Conservation (phyloP, 2,329 filamentous ascomycete genomes). For the Chrysoporthe cubensis region DNA sequence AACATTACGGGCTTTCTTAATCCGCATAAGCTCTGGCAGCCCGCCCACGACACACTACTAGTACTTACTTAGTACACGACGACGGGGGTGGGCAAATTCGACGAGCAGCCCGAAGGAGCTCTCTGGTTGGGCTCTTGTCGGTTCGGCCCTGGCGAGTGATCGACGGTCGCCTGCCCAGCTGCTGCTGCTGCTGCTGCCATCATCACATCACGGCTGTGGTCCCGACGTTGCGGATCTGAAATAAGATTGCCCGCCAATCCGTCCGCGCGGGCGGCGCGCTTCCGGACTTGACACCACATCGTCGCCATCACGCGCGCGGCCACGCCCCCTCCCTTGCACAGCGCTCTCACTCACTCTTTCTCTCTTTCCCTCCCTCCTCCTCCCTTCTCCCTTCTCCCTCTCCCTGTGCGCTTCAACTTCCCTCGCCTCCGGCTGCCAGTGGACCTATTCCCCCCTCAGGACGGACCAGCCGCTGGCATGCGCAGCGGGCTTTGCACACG, state of each 20-base stretch:
- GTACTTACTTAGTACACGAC: no score
- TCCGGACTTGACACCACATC: background rate
- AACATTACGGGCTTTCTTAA: conserved; percentile 19
- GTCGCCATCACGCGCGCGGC: background rate
- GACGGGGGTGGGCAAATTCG: conserved; percentile 8
- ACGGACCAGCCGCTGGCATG: conserved; percentile 9
- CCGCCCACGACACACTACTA: no score
- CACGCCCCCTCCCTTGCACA: background rate
- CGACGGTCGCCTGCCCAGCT: background rate
- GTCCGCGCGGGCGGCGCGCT: background rate
- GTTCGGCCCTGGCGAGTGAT: conserved; percentile 10
- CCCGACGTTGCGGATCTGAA: background rate
- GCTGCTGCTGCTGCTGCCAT: background rate
- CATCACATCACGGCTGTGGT: background rate
- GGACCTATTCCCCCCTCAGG: background rate
- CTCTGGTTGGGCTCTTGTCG: conserved; percentile 16
- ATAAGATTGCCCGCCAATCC: conserved; percentile 1
- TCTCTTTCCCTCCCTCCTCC: background rate
- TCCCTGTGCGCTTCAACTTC: background rate
- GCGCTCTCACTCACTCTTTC: background rate
- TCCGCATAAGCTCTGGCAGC: conserved; percentile 21
- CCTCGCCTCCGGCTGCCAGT: background rate
- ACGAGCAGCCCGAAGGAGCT: conserved; percentile 17
- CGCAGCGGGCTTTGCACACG: conserved; percentile 4
- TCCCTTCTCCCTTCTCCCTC: background rate